phyloP scores from a whole-genome alignment of 257 asterid species.

The Leptodermis oblonga region DNA sequence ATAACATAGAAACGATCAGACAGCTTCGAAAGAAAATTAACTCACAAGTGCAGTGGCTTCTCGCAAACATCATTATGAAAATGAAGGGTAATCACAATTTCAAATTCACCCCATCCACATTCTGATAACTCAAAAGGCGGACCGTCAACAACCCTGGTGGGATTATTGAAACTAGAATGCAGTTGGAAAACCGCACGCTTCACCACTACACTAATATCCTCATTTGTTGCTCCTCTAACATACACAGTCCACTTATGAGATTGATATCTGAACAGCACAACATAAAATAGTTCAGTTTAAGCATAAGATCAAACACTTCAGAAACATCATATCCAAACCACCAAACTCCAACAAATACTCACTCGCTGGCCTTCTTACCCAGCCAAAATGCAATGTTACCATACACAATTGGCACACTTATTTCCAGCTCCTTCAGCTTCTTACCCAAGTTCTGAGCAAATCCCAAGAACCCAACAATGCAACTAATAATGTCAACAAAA shows the following conservation, averaged over 20 bases:
- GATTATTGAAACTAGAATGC: constrained; percentile 93
- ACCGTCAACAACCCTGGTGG: constrained; percentile 64
- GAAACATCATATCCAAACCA: constrained; percentile 3
- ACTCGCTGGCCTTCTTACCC: constrained; percentile 99
- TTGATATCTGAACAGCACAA: constrained; percentile 44
- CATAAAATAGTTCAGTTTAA: not conserved
- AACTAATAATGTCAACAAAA: not conserved
- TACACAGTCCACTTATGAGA: constrained; percentile 93
- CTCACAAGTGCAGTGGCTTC: constrained; percentile 94
- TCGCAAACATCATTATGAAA: constrained; percentile 70
- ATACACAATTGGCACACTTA: constrained; percentile 74
- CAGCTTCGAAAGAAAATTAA: constrained; percentile 23
- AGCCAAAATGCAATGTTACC: constrained; percentile 98
- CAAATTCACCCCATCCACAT: constrained; percentile 99
- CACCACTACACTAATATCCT: constrained; percentile 78
- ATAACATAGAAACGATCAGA: not conserved
- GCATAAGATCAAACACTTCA: constrained; percentile 31
- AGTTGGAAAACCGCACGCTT: constrained; percentile 82
- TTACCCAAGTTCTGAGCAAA: constrained; percentile 40
- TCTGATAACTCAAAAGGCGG: constrained; percentile 92
- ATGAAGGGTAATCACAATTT: constrained; percentile 82
- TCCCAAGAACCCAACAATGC: not conserved
- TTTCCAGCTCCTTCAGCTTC: constrained; percentile 74
- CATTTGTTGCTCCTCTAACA: constrained; percentile 85
- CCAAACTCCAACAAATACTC: constrained; percentile 26